Evolutionary conservation across 805 yeast genomes (phyloP), one percentile per base, ranked within the genome.

Genomic region (Brettanomyces sp.): DNA sequence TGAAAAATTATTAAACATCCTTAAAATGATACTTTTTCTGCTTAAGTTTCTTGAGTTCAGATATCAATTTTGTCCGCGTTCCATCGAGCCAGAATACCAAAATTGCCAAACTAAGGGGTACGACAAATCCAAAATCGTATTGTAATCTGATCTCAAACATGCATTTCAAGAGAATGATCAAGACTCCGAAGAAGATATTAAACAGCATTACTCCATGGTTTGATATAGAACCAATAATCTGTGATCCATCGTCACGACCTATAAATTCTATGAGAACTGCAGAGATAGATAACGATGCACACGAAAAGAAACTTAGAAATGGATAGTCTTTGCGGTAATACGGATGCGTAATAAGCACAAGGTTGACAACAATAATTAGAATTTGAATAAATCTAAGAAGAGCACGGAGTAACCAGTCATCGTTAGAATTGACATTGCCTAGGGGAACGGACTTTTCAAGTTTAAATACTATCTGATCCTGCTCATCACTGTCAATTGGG

Each of bases 1-100:
- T 14, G 23, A 7, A 28, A 28, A 28, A 36, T 36, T 25, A 47
- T 55, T 55, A 63, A 24, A 65, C 68, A 28, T 57, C 62, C 44
- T 61, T 63, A 45, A 61, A 63, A 44, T 56, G 39, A 46, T 64
- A 63, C 43, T 50, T 59, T 40, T 56, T 23, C 25, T 43, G 51
- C 30, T 58, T 57, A 34, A 64, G 48, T 13, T 53, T 32, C 1
- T 43, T 23, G 13, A 64, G 49, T 18, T 54, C 55, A 3, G 43
- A 36, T n/a, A 46, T 50, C 14, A 64, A 30, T 3, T 44, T 43
- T 1, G 51, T 46, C 8, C 54, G 32, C 32, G 32, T 28, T 28
- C 9, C 32, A 28, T 28, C 32, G 9, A 51, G 25, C 34, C 54
- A 49, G 4, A 49, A 47, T 3, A 63, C 36, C 6, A 53, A 50